Evolutionary conservation across 768 basidiomycete genomes (phyloP), one percentile per base, ranked within the genome.

Genomic region (Thelephora aurantiotincta): DNA sequence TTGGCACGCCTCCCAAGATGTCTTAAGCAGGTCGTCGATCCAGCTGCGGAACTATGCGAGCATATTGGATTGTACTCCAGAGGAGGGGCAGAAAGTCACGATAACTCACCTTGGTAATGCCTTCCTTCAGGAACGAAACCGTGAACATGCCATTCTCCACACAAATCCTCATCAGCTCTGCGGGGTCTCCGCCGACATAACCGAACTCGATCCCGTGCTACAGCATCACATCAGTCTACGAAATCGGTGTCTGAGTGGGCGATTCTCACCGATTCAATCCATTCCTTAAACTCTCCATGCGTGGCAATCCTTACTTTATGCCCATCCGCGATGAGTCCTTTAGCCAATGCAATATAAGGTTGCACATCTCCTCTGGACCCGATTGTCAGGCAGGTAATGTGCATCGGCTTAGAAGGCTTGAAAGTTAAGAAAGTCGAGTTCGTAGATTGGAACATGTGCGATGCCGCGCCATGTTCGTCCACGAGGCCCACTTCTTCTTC

Each of bases 131-230:
- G 65, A 98, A 98, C 0, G 91, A 79, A 34, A 98, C 83, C 0
- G 94, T 96, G 59, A 97, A 99, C 49, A 83, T 96, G 51, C 96
- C 96, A 63, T 99, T 97, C 64, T 97, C 94, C 33, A 98, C 83
- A 61, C 93, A 98, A 53, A 99, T 90, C 46, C 88, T 77, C 92
- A 98, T 93, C 36, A 99, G 68, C 63, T 98, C 94, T 1, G 96
- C 93, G 9, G 94, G 94, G 63, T 98, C 96, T 22, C 94, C 94
- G 11, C 96, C 94, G 37, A 98, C 92, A 53, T 76, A 83, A 11
- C 84, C 84, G 61, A 85, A 97, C 58, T 92, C 92, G 56, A 99
- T 96, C n/a, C 90, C 91, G 59, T 98, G 74, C 91, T 96, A 52
- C 33, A 11, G 45, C 35, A 48, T 9, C 30, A 12, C 50, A 48